Evolutionary conservation across 805 yeast species (phyloP), one percentile per base, ranked within the genome.

Genomic region (Ogataea nakhonphanomensis): DNA sequence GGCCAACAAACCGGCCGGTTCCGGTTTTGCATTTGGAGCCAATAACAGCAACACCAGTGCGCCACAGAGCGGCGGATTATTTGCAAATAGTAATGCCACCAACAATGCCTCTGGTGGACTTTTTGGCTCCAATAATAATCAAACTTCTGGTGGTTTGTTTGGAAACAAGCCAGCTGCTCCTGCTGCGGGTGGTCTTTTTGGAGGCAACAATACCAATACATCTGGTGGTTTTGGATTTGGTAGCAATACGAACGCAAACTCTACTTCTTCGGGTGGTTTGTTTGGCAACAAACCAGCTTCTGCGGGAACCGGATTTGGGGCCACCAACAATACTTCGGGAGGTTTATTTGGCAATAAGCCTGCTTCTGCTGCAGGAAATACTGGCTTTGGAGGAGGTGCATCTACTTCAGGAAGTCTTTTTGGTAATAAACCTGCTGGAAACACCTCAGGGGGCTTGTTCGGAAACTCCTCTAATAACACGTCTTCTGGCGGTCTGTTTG

Each of bases 401-500:
- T 33, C 45, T 26, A 33, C 60, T 15, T 53, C 66, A 25, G 72
- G 72, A 14, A 75, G 74, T 2, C 43, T 67, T 15, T 70, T 72
- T 46, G 75, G 75, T 8, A 55, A 55, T 35, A 62, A 51, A 12
- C 45, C 54, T 26, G 41, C 51, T 6, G 27, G 27, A 27, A 41
- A 39, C 20, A 55, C 25, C 48, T 17, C 38, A 13, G 44, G 44
- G 6, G 40, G 41, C 4, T 22, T 42, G 31, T 45, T 45, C 33
- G 46, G 49, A n/a, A 39, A 39, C 35, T 38, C 65, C 25, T 44
- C 44, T 30, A 39, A 20, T 12, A 17, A 46, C 13, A 30, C 41
- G 7, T 30, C 61, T 27, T 53, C 67, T 25, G 72, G 73, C 14
- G 75, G 74, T 2, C 43, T 68, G 24, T 70, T 72, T 46, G 75